Conservation (phyloP, 768 basidiomycete species). For the Amanita brunnescens region DNA sequence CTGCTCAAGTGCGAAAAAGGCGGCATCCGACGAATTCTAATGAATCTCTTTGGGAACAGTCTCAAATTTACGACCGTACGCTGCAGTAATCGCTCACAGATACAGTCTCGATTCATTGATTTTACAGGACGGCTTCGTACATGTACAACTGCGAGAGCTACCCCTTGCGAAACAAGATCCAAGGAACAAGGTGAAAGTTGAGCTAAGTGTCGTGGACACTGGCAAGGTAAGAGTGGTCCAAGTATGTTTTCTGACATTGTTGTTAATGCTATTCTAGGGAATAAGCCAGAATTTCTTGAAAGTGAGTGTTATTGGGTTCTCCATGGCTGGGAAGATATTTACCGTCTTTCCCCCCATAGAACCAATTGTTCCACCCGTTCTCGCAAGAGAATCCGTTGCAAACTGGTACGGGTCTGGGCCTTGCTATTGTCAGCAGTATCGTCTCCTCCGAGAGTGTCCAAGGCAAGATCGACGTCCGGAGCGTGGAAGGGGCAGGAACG, state of each 20-base stretch:
- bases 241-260: not conserved
- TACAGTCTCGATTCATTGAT: slow-evolving; percentile 1
- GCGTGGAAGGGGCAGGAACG: slow-evolving; percentile 82
- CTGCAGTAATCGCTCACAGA: slow-evolving; percentile 4
- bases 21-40: slow-evolving; percentile 82
- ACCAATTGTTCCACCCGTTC: slow-evolving; percentile 94
- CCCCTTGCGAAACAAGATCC: slow-evolving; percentile 45
- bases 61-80: slow-evolving; percentile 83
- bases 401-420: slow-evolving; percentile 86
- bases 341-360: slow-evolving; percentile 34
- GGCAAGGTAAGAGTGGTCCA: slow-evolving; percentile 54
- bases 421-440: slow-evolving; percentile 93
- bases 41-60: slow-evolving; percentile 94
- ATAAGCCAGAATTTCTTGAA: slow-evolving; percentile 91
- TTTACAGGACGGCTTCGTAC: slow-evolving; percentile 73
- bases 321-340: slow-evolving; percentile 1
- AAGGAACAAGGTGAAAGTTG: slow-evolving; percentile 60
- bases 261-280: slow-evolving; percentile 35
- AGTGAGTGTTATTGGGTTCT: slow-evolving; percentile 27
- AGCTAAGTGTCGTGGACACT: slow-evolving; percentile 80
- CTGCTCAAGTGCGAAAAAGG: slow-evolving; percentile 82
- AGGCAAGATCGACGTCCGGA: slow-evolving; percentile 92
- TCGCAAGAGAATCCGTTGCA: slow-evolving; percentile 94
- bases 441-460: slow-evolving; percentile 77
- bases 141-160: slow-evolving; percentile 72